Base-by-base conservation (phyloP, 2,329 filamentous ascomycete species). In the Fusarium incarnatum region DNA sequence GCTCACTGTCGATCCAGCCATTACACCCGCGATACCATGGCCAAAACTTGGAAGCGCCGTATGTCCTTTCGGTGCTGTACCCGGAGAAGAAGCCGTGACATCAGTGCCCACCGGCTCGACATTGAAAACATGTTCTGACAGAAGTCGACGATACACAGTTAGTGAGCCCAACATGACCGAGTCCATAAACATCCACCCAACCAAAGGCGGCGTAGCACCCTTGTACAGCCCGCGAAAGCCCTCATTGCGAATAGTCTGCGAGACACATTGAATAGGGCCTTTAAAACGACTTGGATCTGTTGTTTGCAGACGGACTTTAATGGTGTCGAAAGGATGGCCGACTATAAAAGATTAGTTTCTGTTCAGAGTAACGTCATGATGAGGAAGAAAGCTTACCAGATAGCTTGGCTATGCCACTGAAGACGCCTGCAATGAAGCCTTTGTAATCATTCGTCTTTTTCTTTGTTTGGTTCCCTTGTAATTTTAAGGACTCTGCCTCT, bases 151-250 rank as follows among this genome's bases (percentile, higher is more conserved):
- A 83, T 98, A 98, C 52, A 97, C 87, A 25, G 92, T 97, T 71
- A 99, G 84, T 20, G 93, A 97, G 44, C 96, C 96, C 34, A 98
- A 87, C 94, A 98, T 97, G 63, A 91, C 79, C 44, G 84, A 87
- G 83, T 99, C 96, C 95, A 98, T 98, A 77, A 97, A 93, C 92
- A 98, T 97, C 96, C 96, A 98, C 74, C 96, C 96, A 54, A 98
- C 89, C 50, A 98, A 85, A 55, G 96, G 96, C 59, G 95, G 95
- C 28, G 92, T 93, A 13, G 94, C 94, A 75, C 95, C 94, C 83
- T 98, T 99, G 86, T 98, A 99, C 44, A 99, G 84, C 5, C 94
- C 96, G 53, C 86, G 82, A 48, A 97, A 82, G 49, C 95, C 95
- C 81, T 99, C 96, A 78, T 94, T 92, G 64, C 91, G 89, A 28